phyloP scores from a whole-genome alignment of 192 early-diverging fungal species.

The Backusella tuberculispora region DNA sequence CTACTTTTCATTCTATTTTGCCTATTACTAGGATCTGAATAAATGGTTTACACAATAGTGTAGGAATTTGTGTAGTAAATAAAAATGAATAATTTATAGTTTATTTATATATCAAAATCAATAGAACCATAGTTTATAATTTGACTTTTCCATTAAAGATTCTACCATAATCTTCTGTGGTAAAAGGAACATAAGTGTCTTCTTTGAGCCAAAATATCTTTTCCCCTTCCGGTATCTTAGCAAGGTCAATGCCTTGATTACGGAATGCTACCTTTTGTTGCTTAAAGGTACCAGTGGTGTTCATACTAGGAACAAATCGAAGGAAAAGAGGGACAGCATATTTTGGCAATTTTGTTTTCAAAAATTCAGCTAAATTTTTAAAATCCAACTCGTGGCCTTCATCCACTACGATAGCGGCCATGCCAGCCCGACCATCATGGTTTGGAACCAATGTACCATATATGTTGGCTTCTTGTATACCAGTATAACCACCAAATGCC shows the following conservation, averaged over 20 bases:
- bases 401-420: slow-evolving; percentile 62
- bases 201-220: slow-evolving; percentile 48
- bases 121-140: slow-evolving; percentile 15
- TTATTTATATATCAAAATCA: background rate
- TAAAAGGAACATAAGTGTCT: slow-evolving; percentile 46
- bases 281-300: slow-evolving; percentile 57
- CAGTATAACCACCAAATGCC: slow-evolving; percentile 50
- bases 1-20: too few species aligned
- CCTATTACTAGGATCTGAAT: too few species aligned
- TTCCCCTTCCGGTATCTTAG: slow-evolving; percentile 33
- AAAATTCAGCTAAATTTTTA: slow-evolving; percentile 38
- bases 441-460: slow-evolving; percentile 65
- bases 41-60: too few species aligned
- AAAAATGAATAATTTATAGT: background rate
- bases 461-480: slow-evolving; percentile 60
- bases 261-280: slow-evolving; percentile 51
- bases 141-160: slow-evolving; percentile 30
- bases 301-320: slow-evolving; percentile 52
- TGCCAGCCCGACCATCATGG: slow-evolving; percentile 64
- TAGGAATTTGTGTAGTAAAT: background rate
- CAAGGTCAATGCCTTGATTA: slow-evolving; percentile 48
- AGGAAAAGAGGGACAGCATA: slow-evolving; percentile 71
- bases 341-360: slow-evolving; percentile 47
- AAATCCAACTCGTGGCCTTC: slow-evolving; percentile 44
- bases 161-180: slow-evolving; percentile 19